Conservation (phyloP, 73 alveolate species). For the Paraurostyla sp. region DNA sequence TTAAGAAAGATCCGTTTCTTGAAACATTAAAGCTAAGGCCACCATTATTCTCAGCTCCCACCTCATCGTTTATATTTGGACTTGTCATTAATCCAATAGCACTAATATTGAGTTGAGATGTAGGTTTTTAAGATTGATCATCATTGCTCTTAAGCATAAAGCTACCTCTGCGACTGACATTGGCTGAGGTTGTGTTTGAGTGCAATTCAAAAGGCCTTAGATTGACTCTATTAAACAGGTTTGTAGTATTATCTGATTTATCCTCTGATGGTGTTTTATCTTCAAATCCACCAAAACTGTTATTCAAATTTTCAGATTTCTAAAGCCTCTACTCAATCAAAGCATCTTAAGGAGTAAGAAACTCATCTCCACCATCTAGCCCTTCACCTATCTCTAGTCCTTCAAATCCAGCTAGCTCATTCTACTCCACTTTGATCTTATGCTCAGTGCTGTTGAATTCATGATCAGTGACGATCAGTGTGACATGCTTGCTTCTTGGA, state of each 20-base stretch:
- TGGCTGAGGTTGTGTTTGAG: neutral
- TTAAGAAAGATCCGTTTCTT: neutral
- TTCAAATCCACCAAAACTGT: neutral
- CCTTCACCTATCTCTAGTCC: neutral
- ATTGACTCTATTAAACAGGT: neutral
- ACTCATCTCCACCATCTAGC: neutral
- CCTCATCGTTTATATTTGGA: neutral
- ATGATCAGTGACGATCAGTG: neutral
- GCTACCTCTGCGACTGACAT: neutral
- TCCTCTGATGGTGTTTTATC: neutral
- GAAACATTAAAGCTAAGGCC: neutral
- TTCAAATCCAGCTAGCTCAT: neutral
- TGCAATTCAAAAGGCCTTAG: neutral
- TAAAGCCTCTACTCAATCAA: no score
- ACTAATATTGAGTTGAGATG: neutral
- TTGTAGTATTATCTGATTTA: neutral
- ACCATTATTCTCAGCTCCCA: neutral
- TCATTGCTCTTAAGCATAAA: neutral
- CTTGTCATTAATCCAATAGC: neutral
- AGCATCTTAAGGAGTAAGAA: no score
- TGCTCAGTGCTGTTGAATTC: neutral
- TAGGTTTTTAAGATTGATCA: neutral
- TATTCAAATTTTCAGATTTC: neutral
- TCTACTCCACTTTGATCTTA: neutral
- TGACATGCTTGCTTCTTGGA: neutral